Base-by-base conservation (phyloP, 1,284 basidiomycete genomes). In the Pyrrhoderma noxium region DNA sequence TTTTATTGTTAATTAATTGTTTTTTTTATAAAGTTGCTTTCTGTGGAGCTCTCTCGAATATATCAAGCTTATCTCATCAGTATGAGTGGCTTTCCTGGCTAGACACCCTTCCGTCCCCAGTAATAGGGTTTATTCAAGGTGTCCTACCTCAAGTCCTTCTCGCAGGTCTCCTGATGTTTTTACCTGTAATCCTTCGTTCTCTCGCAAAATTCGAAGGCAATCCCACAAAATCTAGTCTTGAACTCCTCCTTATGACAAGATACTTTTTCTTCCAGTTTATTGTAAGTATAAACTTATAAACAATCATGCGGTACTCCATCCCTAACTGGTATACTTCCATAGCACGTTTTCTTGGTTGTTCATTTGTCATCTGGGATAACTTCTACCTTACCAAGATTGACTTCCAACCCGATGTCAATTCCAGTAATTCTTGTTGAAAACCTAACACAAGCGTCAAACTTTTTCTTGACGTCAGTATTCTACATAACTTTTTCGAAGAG, bases 221-320 rank as follows among this genome's bases (percentile, higher is more conserved):
- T 18, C 89, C 90, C 0, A 84, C 86, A 56, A 72, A 72, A 27
- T 89, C 85, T 1, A 85, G 84, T 5, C 73, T 97, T 52, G 95
- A 98, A 63, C 76, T 96, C 21, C 89, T 87, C 53, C 71, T 97
- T 57, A 96, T 97, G 89, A 82, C 81, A 2, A 79, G 95, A 37
- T 97, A 80, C 72, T 97, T 94, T 72, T 70, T 90, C 51, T 98
- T 98, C 79, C 85, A 88, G 70, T 85, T 95, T 55, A 75, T 95
- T 49, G 85, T 88, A 66, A 59, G 86, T 79, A 2, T 31, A 31
- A 31, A 31, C 5, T 5, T 31, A 5, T 31, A 31, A 31, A 31
- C 7, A 37, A 31, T 50, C 36, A 39, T n/a, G 40, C 40, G 40
- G 8, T 11, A 47, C 16, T 11, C 22, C 3, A 22, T 47, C 11